A percentile compares a stretch with the other conserved stretches of the same genome.
These are phyloP conservation scores for Fusarium sp. DNA, from an alignment of 2,329 filamentous ascomycete genomes.

Conservation along the genomic window DNA sequence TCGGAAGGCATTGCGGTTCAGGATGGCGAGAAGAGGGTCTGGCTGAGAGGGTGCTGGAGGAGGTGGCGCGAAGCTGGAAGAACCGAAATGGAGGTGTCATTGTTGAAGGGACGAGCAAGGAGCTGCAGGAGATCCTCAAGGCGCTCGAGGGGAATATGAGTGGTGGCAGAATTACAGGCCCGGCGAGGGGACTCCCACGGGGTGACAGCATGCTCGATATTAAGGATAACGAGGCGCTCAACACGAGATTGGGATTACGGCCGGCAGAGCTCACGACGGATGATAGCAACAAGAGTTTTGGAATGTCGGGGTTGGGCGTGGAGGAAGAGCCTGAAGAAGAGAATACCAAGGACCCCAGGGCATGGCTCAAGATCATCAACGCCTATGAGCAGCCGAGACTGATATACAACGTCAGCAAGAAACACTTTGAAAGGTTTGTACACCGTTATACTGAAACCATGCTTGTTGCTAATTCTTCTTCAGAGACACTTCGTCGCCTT, in stretches of 20 bases:
- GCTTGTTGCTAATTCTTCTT: conserved; percentile 29
- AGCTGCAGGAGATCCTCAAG: conserved; percentile 85
- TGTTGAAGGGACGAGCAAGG: conserved; percentile 82
- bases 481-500: conserved; percentile 73
- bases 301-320: conserved; percentile 64
- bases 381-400: conserved; percentile 89
- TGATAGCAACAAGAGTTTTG: conserved; percentile 75
- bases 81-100: conserved; percentile 89
- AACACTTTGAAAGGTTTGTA: conserved; percentile 84
- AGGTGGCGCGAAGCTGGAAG: conserved; percentile 93
- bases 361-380: conserved; percentile 85
- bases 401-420: conserved; percentile 82
- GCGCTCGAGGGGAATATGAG: conserved; percentile 88
- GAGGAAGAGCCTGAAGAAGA: conserved; percentile 69
- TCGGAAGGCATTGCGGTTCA: conserved; percentile 93
- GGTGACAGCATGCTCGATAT: conserved; percentile 73
- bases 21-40: conserved; percentile 97
- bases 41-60: conserved; percentile 91
- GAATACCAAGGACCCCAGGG: conserved; percentile 74
- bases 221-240: conserved; percentile 63
- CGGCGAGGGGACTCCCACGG: conserved; percentile 62
- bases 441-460: not conserved
- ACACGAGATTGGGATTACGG: conserved; percentile 68
- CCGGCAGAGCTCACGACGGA: conserved; percentile 62
- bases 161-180: conserved; percentile 76